phyloP scores from a whole-genome alignment of 176 grass and related monocot species.

The Eleusine indica region DNA sequence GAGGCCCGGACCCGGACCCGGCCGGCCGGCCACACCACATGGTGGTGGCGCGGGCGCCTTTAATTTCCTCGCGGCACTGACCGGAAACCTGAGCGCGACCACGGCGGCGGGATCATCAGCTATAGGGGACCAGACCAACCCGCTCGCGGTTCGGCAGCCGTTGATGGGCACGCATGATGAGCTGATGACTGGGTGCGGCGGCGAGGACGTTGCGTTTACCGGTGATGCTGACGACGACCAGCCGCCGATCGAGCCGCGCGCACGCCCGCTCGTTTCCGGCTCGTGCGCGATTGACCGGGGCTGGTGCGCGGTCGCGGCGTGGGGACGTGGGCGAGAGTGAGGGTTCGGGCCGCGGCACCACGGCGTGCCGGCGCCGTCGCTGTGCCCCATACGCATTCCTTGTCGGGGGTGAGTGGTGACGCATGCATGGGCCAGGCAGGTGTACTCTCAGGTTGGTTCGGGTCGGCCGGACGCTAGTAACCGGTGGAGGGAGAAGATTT shows the following conservation, averaged over 20 bases:
- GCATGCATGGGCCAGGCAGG: conserved; percentile 43
- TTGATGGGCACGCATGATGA: conserved; percentile 30
- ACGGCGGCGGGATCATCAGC: background rate
- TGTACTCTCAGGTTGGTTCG: background rate
- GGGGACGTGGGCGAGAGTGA: background rate
- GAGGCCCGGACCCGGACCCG: background rate
- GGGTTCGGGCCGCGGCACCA: conserved; percentile 22
- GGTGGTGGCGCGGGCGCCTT: background rate
- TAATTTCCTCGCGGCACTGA: background rate
- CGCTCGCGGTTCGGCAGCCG: background rate
- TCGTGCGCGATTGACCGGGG: background rate
- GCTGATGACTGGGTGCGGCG: background rate
- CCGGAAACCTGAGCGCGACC: background rate
- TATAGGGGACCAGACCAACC: background rate
- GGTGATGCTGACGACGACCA: background rate
- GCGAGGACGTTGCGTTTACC: background rate
- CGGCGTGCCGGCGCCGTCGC: background rate
- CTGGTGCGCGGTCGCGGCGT: background rate
- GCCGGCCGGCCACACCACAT: conserved; percentile 3
- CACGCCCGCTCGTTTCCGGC: too few species aligned
- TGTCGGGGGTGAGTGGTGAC: background rate
- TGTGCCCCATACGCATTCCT: background rate
- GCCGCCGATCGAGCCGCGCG: background rate
- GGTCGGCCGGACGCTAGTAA: background rate
- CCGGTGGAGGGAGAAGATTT: conserved; percentile 13